Percentiles rank a stretch among this genome's conserved stretches.
phyloP scores from a whole-genome alignment of 2,329 filamentous ascomycete species.

The Colletotrichum sojae region DNA sequence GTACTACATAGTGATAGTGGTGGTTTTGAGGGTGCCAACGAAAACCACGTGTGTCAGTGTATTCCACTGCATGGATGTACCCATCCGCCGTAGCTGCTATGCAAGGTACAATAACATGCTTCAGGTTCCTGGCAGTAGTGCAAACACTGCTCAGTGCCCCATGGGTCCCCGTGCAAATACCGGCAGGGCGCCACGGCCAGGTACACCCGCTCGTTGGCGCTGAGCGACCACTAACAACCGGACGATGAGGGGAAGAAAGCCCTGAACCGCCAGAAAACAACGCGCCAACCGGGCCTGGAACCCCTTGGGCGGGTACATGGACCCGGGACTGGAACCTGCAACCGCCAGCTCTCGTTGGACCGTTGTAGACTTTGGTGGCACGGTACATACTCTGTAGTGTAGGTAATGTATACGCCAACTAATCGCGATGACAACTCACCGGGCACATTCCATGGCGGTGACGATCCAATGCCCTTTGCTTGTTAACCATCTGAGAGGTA shows the following conservation, averaged over 20 bases:
- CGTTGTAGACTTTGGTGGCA: background rate
- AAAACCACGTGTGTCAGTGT: background rate
- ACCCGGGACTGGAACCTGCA: background rate
- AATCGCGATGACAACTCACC: conserved; percentile 3
- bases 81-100: too few relatives aligned
- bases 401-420: too few relatives aligned
- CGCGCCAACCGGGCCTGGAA: conserved; percentile 17
- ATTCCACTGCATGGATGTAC: background rate
- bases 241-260: background rate
- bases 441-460: too few relatives aligned
- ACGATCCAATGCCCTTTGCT: too few relatives aligned
- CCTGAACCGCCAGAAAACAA: too few relatives aligned
- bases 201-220: conserved; percentile 24
- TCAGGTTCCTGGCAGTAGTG: background rate
- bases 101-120: too few relatives aligned
- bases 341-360: conserved; percentile 18
- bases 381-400: too few relatives aligned
- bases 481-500: too few relatives aligned
- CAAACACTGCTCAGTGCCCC: conserved; percentile 4
- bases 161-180: conserved; percentile 31
- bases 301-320: background rate
- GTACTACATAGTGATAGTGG: too few relatives aligned
- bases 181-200: conserved; percentile 28
- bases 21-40: background rate
- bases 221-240: conserved; percentile 4